Conservation (phyloP, 768 basidiomycete genomes). For the Candolleomyces efflorescens region DNA sequence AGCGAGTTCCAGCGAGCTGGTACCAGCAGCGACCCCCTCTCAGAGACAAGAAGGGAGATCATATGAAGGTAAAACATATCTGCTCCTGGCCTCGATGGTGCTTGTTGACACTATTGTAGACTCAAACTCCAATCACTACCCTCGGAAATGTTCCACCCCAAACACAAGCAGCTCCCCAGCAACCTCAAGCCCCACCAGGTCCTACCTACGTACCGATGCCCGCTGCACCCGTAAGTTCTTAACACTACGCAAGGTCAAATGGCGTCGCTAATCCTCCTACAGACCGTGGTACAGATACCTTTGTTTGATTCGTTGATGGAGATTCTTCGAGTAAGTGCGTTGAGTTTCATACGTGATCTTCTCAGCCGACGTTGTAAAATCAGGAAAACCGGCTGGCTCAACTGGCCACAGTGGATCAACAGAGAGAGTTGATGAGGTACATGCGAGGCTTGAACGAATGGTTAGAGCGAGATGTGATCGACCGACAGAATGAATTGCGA, state of each 20-base stretch:
- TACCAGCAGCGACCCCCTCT: constrained; percentile 20
- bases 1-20: constrained; percentile 22
- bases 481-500: constrained; percentile 70
- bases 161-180: background rate
- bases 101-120: background rate
- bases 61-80: too few relatives aligned
- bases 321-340: constrained; percentile 52
- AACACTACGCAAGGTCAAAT: background rate
- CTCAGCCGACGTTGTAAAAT: background rate
- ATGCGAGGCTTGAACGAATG: constrained; percentile 74
- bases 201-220: constrained; percentile 32
- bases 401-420: constrained; percentile 71
- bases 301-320: constrained; percentile 68
- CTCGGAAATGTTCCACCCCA: background rate
- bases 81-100: too few relatives aligned
- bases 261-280: constrained; percentile 6
- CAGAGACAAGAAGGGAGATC: constrained; percentile 2
- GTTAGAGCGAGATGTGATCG: constrained; percentile 73
- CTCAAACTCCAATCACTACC: background rate
- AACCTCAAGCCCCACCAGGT: constrained; percentile 17
- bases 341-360: background rate
- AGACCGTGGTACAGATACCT: constrained; percentile 61
- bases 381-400: constrained; percentile 78
- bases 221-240: constrained; percentile 46
- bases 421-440: constrained; percentile 76